phyloP scores from a whole-genome alignment of 306 rosid species.

The Lagenaria siceraria region DNA sequence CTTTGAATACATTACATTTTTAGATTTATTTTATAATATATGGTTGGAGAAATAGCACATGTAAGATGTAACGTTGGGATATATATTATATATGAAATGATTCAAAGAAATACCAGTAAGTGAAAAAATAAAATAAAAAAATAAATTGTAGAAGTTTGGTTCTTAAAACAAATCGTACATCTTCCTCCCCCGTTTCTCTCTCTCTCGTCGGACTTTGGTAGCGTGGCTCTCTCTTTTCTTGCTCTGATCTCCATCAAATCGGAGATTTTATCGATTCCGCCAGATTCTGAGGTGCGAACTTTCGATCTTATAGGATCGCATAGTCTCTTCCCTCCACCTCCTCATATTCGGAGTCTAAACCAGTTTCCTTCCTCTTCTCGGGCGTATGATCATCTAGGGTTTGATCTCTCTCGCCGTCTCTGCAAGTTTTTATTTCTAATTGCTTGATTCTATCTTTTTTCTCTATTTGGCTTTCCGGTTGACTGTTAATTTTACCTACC shows the following conservation, averaged over 20 bases:
- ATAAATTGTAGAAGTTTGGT: background rate
- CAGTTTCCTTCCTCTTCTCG: background rate
- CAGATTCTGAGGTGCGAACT: slow-evolving; percentile 9
- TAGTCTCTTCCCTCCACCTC: background rate
- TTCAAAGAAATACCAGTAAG: too few relatives aligned
- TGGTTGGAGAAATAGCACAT: too few relatives aligned
- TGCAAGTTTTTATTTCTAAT: background rate
- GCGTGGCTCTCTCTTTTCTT: background rate
- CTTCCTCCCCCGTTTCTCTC: background rate
- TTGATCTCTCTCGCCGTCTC: slow-evolving; percentile 1
- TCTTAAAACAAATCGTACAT: background rate
- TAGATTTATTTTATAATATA: too few relatives aligned
- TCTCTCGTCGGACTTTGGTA: background rate
- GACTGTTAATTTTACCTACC: background rate
- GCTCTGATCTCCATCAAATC: background rate
- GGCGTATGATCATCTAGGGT: slow-evolving; percentile 9
- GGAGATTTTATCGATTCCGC: slow-evolving; percentile 13
- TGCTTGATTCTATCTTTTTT: background rate
- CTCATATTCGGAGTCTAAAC: background rate
- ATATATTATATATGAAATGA: too few relatives aligned
- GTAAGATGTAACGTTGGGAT: too few relatives aligned
- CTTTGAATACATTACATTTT: too few relatives aligned
- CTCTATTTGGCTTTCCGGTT: background rate
- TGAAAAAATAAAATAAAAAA: too few relatives aligned
- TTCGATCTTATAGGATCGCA: background rate